Conservation (phyloP, 2,329 filamentous ascomycete genomes). For the Penicillium sp. region DNA sequence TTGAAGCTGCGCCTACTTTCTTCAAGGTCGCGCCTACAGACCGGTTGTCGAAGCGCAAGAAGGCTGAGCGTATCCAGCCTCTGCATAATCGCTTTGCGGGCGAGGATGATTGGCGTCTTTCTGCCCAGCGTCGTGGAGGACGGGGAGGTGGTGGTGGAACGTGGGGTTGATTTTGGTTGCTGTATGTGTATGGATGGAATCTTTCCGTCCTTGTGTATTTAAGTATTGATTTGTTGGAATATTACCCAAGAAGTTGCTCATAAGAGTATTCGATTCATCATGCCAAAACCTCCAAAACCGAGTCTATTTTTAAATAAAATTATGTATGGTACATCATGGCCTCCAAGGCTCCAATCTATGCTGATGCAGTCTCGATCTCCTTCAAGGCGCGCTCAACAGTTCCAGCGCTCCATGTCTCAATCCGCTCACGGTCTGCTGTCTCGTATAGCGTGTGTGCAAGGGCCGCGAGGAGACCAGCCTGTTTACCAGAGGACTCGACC, state of each 20-base stretch:
- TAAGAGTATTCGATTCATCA: neutral
- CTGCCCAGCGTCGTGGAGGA: conserved; percentile 80
- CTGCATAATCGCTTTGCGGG: conserved; percentile 89
- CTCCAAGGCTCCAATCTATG: neutral
- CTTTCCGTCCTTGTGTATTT: neutral
- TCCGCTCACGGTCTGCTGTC: conserved; percentile 66
- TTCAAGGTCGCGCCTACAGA: conserved; percentile 95
- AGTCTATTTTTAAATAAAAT: neutral
- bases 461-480: conserved; percentile 47
- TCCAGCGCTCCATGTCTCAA: conserved; percentile 65
- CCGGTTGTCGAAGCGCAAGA: conserved; percentile 83
- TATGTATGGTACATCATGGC: conserved; percentile 5
- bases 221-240: neutral
- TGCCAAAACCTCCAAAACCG: neutral
- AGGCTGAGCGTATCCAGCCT: conserved; percentile 91
- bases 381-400: conserved; percentile 36
- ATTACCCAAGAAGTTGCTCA: neutral
- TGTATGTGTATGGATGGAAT: neutral
- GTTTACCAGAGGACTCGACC: conserved; percentile 43
- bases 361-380: conserved; percentile 6
- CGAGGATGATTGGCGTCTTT: conserved; percentile 93
- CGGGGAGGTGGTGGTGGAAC: conserved; percentile 87
- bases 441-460: conserved; percentile 63
- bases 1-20: conserved; percentile 96
- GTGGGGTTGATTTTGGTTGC: conserved; percentile 60